A percentile compares a stretch with the other conserved stretches of the same genome.
These are phyloP conservation scores for Fusarium buxicola DNA, from an alignment of 2,329 filamentous ascomycete species.

Conservation along the genomic window DNA sequence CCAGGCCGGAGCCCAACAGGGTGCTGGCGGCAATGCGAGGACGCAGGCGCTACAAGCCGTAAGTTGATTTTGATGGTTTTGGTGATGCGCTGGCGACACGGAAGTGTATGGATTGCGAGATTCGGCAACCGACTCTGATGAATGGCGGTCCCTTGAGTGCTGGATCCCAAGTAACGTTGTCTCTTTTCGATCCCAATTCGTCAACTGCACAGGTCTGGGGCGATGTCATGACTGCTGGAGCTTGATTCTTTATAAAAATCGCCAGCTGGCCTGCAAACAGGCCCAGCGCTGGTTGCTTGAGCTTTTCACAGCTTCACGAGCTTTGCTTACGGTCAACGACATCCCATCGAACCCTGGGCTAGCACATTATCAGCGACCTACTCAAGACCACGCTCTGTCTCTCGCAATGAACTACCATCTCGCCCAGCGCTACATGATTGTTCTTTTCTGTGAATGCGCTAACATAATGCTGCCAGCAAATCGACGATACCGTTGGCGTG, in stretches of 20 bases:
- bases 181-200: not conserved
- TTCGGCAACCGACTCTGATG: conserved; percentile 18
- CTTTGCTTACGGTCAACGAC: conserved; percentile 8
- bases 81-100: conserved; percentile 33
- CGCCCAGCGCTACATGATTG: not conserved
- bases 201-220: not conserved
- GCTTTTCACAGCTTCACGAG: not conserved
- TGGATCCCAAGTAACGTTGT: conserved; percentile 4
- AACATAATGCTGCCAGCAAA: conserved; percentile 74
- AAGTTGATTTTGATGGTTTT: conserved; percentile 56
- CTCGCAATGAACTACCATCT: conserved; percentile 8
- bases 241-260: not conserved
- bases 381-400: not conserved
- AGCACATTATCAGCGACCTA: not conserved
- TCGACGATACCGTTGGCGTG: conserved; percentile 92
- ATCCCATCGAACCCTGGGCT: not conserved
- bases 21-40: conserved; percentile 61
- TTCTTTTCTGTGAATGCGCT: conserved; percentile 16
- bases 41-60: conserved; percentile 83
- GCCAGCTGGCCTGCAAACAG: not conserved
- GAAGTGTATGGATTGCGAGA: conserved; percentile 34
- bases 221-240: not conserved
- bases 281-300: conserved; percentile 2
- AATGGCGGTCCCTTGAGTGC: conserved; percentile 23
- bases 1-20: conserved; percentile 60